Evolutionary conservation across 2,329 filamentous ascomycete genomes (phyloP), one percentile per base, ranked within the genome.

Genomic region (Paramyrothecium sp.): DNA sequence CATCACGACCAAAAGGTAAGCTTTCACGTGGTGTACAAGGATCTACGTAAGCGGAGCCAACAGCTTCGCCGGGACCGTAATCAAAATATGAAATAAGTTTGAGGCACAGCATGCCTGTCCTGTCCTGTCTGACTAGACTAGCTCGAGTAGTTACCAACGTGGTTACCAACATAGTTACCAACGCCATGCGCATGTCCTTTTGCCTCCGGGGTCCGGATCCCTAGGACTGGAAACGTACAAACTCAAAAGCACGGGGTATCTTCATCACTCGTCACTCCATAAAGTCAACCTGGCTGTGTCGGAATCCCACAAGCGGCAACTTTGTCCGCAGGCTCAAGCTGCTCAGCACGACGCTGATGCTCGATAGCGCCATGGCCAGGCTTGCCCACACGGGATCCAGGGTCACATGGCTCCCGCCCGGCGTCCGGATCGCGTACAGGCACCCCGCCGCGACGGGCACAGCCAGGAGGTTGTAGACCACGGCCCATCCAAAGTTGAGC

Each of bases 341-440:
- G 71, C 92, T 96, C 68, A 85, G 75, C 53, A 97, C 89, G 50
- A 98, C 93, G 67, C 90, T 95, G 63, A 97, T 88, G 72, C 90
- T 94, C 73, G 92, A 97, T 71, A 93, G 73, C 23, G 94, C 94
- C 94, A 97, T 98, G 1, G 93, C 93, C 70, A 97, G 74, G 63
- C 88, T 89, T 5, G 93, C 94, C 93, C 93, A 97, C 1, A 90
- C 90, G 0, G 90, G 90, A 70, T 91, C 88, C 51, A 93, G 74
- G 59, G 83, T 77, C 20, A 92, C 73, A 68, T 89, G 89, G 30
- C 70, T 69, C 2, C 79, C 81, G 2, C 69, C 66, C 3, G 71
- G 70, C 51, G 78, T 79, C 54, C 66, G 69, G 51, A 88, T 61
- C 2, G 82, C 75, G 71, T 90, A 96, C 58, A 96, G 76, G 41